Evolutionary conservation across 2,329 filamentous ascomycete species (phyloP).

Genomic region (Clonostachys byssicola): DNA sequence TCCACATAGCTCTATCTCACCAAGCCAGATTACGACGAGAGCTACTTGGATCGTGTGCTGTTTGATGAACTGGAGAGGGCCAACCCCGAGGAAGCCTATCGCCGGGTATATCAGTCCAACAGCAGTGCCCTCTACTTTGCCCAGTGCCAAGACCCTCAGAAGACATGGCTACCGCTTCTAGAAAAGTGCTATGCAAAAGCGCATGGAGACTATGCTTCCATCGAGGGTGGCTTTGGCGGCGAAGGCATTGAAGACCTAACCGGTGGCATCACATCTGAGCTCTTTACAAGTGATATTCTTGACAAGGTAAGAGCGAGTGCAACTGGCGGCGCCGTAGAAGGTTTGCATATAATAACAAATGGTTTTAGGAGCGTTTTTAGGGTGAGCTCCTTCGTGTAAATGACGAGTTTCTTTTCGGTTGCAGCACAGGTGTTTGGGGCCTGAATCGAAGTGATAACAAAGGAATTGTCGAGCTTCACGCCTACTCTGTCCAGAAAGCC

Average conservation of each 20-base stretch:
- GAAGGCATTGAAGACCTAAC: slow-evolving; percentile 58
- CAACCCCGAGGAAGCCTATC: slow-evolving; percentile 56
- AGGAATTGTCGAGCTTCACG: slow-evolving; percentile 55
- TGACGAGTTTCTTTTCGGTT: slow-evolving; percentile 69
- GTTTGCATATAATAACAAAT: too few species aligned
- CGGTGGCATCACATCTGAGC: slow-evolving; percentile 63
- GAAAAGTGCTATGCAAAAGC: slow-evolving; percentile 81
- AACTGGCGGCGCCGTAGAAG: neutral
- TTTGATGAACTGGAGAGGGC: slow-evolving; percentile 40
- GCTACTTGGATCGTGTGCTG: slow-evolving; percentile 38
- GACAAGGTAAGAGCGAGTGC: slow-evolving; percentile 41
- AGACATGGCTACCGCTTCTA: slow-evolving; percentile 75
- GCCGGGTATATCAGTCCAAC: slow-evolving; percentile 67
- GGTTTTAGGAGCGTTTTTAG: slow-evolving; percentile 59
- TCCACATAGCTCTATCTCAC: slow-evolving; percentile 32
- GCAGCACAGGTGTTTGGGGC: slow-evolving; percentile 39
- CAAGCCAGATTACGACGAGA: slow-evolving; percentile 59
- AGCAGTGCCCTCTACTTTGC: slow-evolving; percentile 74
- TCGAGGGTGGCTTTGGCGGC: slow-evolving; percentile 66
- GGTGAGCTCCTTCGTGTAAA: slow-evolving; percentile 73
- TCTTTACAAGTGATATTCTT: slow-evolving; percentile 64
- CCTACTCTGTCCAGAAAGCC: slow-evolving; percentile 58
- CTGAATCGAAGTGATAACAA: slow-evolving; percentile 34
- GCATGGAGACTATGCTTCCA: slow-evolving; percentile 72
- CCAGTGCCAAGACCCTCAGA: slow-evolving; percentile 68